Base-by-base conservation (phyloP, 768 basidiomycete species). In the Arthromyces matolae region DNA sequence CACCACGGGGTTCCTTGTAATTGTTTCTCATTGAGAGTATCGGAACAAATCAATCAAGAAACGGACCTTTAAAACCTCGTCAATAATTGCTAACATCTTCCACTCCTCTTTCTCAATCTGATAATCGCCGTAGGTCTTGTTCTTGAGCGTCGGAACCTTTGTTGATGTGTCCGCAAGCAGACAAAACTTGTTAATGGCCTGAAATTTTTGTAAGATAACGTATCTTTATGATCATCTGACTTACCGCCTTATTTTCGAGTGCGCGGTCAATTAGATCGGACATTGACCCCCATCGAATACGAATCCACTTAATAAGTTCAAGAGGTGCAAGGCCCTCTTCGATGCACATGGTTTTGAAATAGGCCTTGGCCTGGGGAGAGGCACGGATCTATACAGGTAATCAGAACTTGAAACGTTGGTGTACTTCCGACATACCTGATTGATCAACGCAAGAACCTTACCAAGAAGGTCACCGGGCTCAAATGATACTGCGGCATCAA, bases 201-300 rank as follows among this genome's bases (percentile, higher is more conserved):
- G 14, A 23, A 40, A 4, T 25, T 24, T 12, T 16, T 14, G 23
- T 3, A 27, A 28, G n/a, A 7, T 16, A 5, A 16, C 10, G 16
- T 9, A 12, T 4, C 28, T 29, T 32, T 32, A 20, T 4, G 28
- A 3, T 5, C 16, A 36, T 42, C 43, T 25, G 32, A 45, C 49
- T 12, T 46, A 54, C 50, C 5, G 25, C 33, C 42, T 37, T 43
- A 34, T 42, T 45, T 13, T 33, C 37, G 16, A 56, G 16, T 19
- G 55, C 20, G 8, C 55, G 40, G 6, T 61, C 55, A 41, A 62
- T 4, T 10, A 63, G 41, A 36, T 56, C 54, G 49, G 57, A 58
- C 49, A 64, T 53, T 14, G 61, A 65, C n/a, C 55, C 62, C 64
- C 65, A 67, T 2, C 50, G 45, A 24, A 62, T 67, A 33, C 52